These are phyloP conservation scores for Juglanconis oblonga DNA, from an alignment of 2,329 filamentous ascomycete species.

Conservation along the genomic window DNA sequence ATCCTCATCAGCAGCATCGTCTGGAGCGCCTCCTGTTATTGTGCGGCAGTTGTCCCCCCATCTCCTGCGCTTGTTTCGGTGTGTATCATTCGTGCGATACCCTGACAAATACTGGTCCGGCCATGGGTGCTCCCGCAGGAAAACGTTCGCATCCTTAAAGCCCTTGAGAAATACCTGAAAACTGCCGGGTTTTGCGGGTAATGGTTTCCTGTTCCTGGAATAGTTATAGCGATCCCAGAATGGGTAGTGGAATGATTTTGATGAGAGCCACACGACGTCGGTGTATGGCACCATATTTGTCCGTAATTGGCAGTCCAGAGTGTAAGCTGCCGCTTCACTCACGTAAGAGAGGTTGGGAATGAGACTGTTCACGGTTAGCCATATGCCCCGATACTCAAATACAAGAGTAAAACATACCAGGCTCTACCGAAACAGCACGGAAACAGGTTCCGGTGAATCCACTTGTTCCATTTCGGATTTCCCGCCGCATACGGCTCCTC, in stretches of 20 bases:
- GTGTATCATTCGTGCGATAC: constrained; percentile 65
- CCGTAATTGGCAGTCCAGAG: constrained; percentile 83
- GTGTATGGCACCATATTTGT: constrained; percentile 96
- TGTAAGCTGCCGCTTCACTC: constrained; percentile 94
- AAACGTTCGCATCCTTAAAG: constrained; percentile 95
- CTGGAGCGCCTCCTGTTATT: constrained; percentile 46
- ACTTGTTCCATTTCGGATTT: constrained; percentile 99
- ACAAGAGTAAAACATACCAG: constrained; percentile 49
- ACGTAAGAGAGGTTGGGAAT: constrained; percentile 98
- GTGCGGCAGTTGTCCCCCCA: constrained; percentile 86
- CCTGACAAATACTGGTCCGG: constrained; percentile 79
- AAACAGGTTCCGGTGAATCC: constrained; percentile 96
- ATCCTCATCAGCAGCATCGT: constrained; percentile 54
- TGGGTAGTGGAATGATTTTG: constrained; percentile 96
- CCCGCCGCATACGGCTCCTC: constrained; percentile 96
- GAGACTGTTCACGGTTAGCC: constrained; percentile 46
- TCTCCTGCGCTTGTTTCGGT: constrained; percentile 64
- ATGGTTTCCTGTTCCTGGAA: constrained; percentile 79
- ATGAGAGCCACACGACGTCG: constrained; percentile 89
- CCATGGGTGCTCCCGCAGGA: constrained; percentile 93
- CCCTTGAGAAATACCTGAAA: constrained; percentile 98
- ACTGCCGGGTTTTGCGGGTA: constrained; percentile 89
- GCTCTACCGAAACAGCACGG: constrained; percentile 95
- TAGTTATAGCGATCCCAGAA: constrained; percentile 92
- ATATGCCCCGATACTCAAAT: background rate